These are phyloP conservation scores for Cucurbita moschata DNA, from an alignment of 306 rosid genomes.

Conservation along the genomic window DNA sequence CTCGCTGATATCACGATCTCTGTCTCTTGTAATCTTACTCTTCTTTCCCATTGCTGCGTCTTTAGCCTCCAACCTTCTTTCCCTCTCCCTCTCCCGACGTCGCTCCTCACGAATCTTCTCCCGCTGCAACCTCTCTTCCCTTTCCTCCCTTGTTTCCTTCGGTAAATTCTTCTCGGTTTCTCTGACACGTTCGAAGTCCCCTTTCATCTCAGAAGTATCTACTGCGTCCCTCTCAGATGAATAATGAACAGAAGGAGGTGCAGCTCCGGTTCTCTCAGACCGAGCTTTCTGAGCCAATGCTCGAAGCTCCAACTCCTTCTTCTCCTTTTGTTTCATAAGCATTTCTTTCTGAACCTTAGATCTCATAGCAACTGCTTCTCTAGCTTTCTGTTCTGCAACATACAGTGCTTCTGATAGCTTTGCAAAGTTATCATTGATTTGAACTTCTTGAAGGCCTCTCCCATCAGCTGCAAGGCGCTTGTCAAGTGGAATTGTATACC, in stretches of 20 bases:
- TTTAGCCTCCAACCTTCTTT: slow-evolving; percentile 81
- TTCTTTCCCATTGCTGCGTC: slow-evolving; percentile 90
- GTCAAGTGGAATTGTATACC: slow-evolving; percentile 76
- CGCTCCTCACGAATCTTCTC: slow-evolving; percentile 87
- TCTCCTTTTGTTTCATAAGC: slow-evolving; percentile 73
- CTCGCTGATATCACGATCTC: slow-evolving; percentile 91
- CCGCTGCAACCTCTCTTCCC: slow-evolving; percentile 46
- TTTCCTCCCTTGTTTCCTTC: slow-evolving; percentile 55
- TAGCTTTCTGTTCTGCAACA: slow-evolving; percentile 86
- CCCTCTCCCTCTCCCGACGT: slow-evolving; percentile 80
- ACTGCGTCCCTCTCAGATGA: slow-evolving; percentile 29
- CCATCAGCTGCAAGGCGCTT: slow-evolving; percentile 87
- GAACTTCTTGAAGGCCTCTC: slow-evolving; percentile 81
- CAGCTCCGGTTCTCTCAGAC: slow-evolving; percentile 58
- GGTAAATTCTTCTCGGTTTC: slow-evolving; percentile 46
- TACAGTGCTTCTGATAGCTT: slow-evolving; percentile 72
- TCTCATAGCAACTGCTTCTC: slow-evolving; percentile 83
- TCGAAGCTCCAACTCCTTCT: slow-evolving; percentile 71
- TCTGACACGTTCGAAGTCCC: slow-evolving; percentile 37
- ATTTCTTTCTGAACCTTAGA: slow-evolving; percentile 82
- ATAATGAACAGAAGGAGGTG: slow-evolving; percentile 24
- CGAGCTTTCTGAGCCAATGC: slow-evolving; percentile 73
- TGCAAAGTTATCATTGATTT: slow-evolving; percentile 71
- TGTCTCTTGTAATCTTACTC: slow-evolving; percentile 81
- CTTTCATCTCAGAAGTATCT: slow-evolving; percentile 38